Conservation (phyloP, 306 rosid species). For the Gleditsia sinensis region DNA sequence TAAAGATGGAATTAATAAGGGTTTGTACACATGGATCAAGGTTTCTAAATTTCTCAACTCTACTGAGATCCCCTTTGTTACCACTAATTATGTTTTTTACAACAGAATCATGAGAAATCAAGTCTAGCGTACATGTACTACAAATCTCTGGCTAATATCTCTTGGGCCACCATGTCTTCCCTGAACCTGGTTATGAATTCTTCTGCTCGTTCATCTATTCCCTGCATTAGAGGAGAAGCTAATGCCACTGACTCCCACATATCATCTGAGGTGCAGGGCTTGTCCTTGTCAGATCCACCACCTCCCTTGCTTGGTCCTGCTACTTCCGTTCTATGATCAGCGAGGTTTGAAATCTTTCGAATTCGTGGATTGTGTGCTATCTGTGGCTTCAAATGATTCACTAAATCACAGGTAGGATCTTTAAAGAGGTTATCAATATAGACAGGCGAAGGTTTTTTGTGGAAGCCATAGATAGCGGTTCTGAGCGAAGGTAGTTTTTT, state of each 20-base stretch:
- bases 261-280: constrained; percentile 39
- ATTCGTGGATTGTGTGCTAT: not conserved
- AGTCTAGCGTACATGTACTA: constrained; percentile 11
- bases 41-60: not conserved
- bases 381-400: constrained; percentile 30
- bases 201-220: constrained; percentile 74
- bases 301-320: constrained; percentile 31
- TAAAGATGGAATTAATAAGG: not conserved
- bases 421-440: constrained; percentile 66
- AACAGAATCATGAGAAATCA: not conserved
- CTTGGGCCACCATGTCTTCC: constrained; percentile 56
- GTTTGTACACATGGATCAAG: not conserved
- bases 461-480: constrained; percentile 24
- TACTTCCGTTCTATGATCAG: not conserved
- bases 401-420: constrained; percentile 40
- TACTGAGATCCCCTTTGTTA: not conserved
- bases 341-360: constrained; percentile 2
- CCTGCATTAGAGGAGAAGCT: constrained; percentile 62
- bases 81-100: not conserved
- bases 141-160: constrained; percentile 45
- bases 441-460: constrained; percentile 45
- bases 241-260: constrained; percentile 70
- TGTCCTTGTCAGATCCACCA: constrained; percentile 5
- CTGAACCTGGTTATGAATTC: constrained; percentile 64
- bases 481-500: constrained; percentile 13